Conservation (phyloP, 139 green algal species). For the Desmodesmus armatus region DNA sequence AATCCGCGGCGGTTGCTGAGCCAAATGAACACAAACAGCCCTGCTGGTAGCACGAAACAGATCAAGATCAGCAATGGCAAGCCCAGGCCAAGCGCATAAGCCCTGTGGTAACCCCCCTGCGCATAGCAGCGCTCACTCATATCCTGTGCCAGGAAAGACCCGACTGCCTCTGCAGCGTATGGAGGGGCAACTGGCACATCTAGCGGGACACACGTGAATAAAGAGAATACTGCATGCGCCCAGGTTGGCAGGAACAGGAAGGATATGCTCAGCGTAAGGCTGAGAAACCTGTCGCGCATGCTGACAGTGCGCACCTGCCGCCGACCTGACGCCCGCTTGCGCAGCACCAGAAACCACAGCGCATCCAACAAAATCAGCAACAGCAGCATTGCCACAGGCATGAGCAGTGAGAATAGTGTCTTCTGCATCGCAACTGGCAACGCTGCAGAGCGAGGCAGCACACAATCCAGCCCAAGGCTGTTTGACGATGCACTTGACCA, state of each 20-base stretch:
- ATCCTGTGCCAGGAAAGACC: neutral
- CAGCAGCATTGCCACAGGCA: too few species aligned
- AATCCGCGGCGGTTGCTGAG: neutral
- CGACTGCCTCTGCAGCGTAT: neutral
- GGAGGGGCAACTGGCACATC: neutral
- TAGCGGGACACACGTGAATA: neutral
- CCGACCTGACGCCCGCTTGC: neutral
- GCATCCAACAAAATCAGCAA: neutral
- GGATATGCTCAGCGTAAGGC: neutral
- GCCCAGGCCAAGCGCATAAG: neutral
- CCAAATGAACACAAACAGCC: neutral
- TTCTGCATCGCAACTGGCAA: neutral
- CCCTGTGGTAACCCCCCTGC: neutral
- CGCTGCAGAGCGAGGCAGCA: too few species aligned
- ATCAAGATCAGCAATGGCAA: neutral
- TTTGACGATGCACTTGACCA: neutral
- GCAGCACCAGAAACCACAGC: neutral
- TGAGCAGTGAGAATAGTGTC: neutral
- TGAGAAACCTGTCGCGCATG: neutral
- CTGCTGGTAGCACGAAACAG: neutral
- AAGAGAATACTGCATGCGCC: neutral
- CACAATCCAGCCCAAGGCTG: neutral
- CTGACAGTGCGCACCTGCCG: neutral
- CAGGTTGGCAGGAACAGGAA: neutral
- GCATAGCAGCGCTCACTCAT: neutral